A percentile compares a stretch with the other conserved stretches of the same genome.
Conservation (phyloP, 805 yeast species). For the Saturnispora kantuleensis region DNA sequence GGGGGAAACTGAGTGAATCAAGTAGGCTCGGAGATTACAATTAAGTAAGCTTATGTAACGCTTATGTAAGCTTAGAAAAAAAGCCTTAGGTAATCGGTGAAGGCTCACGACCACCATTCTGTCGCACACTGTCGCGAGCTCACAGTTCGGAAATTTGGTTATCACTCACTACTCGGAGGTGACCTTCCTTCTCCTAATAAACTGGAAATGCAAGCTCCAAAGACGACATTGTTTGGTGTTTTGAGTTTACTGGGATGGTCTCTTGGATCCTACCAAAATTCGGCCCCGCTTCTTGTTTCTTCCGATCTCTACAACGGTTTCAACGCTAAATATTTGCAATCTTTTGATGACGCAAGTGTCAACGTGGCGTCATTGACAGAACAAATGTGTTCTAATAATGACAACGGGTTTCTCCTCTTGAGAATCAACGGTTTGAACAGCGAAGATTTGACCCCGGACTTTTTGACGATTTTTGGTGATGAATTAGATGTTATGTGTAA, state of each 20-base stretch:
- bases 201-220: conserved; percentile 35
- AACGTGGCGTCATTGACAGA: conserved; percentile 12
- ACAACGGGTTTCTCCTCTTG: conserved; percentile 12
- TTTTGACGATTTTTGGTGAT: conserved; percentile 7
- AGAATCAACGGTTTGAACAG: conserved; percentile 17
- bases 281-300: conserved; percentile 25
- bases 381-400: conserved; percentile 12
- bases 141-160: too few species aligned
- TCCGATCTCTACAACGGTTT: conserved; percentile 6
- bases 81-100: too few species aligned
- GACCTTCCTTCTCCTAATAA: too few species aligned
- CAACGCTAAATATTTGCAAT: conserved; percentile 15
- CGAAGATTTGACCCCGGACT: conserved; percentile 11
- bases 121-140: too few species aligned
- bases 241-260: neutral
- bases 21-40: too few species aligned
- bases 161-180: too few species aligned
- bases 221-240: neutral
- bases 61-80: too few species aligned
- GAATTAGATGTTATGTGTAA: conserved; percentile 12
- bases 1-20: too few species aligned
- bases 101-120: too few species aligned
- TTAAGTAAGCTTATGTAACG: too few species aligned
- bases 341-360: conserved; percentile 6
- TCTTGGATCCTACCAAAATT: conserved; percentile 15